Percentiles rank a stretch among this genome's conserved stretches.
Conservation (phyloP, 495 filamentous ascomycete genomes). For the Penicillium daleae region DNA sequence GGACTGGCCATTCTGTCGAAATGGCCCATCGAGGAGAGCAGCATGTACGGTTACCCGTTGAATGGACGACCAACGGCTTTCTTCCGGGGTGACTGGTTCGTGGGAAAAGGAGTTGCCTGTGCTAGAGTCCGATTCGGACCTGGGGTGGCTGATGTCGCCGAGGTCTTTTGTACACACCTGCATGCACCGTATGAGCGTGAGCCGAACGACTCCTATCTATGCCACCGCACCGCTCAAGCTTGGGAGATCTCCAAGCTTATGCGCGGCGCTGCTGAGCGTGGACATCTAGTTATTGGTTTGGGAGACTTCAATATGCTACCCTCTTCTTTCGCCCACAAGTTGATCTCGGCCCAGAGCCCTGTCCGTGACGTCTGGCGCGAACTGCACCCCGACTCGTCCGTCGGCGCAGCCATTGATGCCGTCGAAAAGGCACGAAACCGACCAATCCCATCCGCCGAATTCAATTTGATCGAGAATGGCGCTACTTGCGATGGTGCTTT, state of each 20-base stretch:
- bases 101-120: conserved; percentile 92
- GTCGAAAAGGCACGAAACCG: conserved; percentile 56
- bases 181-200: conserved; percentile 88
- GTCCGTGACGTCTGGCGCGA: conserved; percentile 82
- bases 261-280: conserved; percentile 79
- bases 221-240: conserved; percentile 90
- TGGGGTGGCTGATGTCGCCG: conserved; percentile 65
- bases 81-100: conserved; percentile 88
- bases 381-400: conserved; percentile 76
- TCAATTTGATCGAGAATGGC: conserved; percentile 79
- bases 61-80: conserved; percentile 94
- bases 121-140: conserved; percentile 78
- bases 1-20: conserved; percentile 90
- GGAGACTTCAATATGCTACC: conserved; percentile 98
- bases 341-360: conserved; percentile 78
- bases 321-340: conserved; percentile 78
- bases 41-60: conserved; percentile 84
- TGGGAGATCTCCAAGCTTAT: conserved; percentile 96
- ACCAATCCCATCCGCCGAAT: conserved; percentile 68
- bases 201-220: conserved; percentile 81
- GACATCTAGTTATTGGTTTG: conserved; percentile 80
- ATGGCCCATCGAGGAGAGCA: conserved; percentile 95
- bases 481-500: conserved; percentile 82
- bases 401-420: conserved; percentile 68
- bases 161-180: conserved; percentile 94